Percentiles rank a stretch among this genome's conserved stretches.
phyloP scores from a whole-genome alignment of 257 asterid genomes.

The Verbascum thapsus region DNA sequence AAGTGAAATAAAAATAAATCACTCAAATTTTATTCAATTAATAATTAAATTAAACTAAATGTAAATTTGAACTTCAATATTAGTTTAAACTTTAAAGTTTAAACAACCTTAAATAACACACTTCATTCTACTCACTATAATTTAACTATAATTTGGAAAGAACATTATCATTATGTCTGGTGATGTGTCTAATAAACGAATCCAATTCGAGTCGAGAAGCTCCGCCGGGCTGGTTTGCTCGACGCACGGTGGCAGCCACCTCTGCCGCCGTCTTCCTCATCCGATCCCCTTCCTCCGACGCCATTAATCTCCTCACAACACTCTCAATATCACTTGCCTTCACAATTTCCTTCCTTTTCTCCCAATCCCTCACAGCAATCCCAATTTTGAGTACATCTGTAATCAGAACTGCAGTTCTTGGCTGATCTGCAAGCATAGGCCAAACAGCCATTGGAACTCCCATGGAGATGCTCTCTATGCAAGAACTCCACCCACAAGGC shows the following conservation, averaged over 20 bases:
- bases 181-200: slow-evolving; percentile 25
- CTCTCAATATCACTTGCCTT: slow-evolving; percentile 4
- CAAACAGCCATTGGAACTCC: slow-evolving; percentile 50
- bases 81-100: no score
- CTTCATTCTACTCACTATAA: no score
- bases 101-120: no score
- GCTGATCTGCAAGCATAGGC: slow-evolving; percentile 57
- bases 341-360: slow-evolving; percentile 3
- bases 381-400: slow-evolving; percentile 29
- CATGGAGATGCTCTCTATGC: slow-evolving; percentile 39
- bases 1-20: no score
- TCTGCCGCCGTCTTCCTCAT: slow-evolving; percentile 43
- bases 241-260: slow-evolving; percentile 28
- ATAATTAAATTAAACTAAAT: no score
- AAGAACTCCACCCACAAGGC: slow-evolving; percentile 51
- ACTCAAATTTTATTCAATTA: no score
- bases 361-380: slow-evolving; percentile 37
- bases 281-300: slow-evolving; percentile 37
- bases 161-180: neutral
- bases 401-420: slow-evolving; percentile 30
- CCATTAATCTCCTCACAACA: slow-evolving; percentile 46
- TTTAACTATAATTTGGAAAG: no score
- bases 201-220: slow-evolving; percentile 25
- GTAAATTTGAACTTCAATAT: no score
- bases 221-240: slow-evolving; percentile 23